Conservation (phyloP, 306 rosid genomes). For the Glycine soja region DNA sequence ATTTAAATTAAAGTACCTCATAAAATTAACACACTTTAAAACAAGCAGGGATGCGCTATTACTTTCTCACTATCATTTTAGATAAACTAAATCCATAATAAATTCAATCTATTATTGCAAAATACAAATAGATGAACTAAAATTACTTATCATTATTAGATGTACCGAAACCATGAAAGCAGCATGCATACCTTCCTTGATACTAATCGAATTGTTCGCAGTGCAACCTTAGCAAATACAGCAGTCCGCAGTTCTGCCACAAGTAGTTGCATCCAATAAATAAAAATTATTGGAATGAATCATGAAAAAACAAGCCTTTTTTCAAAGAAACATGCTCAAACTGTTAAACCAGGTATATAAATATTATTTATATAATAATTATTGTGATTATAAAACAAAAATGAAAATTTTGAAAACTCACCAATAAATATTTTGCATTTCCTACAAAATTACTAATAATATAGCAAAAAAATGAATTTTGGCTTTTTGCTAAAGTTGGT, state of each 20-base stretch:
- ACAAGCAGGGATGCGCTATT: background rate
- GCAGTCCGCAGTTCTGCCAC: slow-evolving; percentile 90
- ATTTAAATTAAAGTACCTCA: background rate
- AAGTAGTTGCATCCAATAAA: slow-evolving; percentile 35
- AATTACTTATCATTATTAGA: slow-evolving; percentile 31
- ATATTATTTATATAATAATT: too few species aligned
- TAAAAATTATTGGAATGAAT: slow-evolving; percentile 25
- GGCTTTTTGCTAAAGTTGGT: too few species aligned
- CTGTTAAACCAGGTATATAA: too few species aligned
- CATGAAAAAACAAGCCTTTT: slow-evolving; percentile 28
- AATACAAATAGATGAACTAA: slow-evolving; percentile 1
- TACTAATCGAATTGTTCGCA: slow-evolving; percentile 90
- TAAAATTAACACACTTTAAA: background rate
- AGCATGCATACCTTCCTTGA: slow-evolving; percentile 83
- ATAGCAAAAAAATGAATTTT: too few species aligned
- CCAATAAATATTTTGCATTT: too few species aligned
- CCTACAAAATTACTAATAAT: too few species aligned
- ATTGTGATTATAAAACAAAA: too few species aligned
- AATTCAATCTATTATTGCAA: slow-evolving; percentile 6
- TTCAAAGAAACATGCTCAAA: slow-evolving; percentile 27
- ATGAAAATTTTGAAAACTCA: too few species aligned
- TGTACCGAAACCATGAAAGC: slow-evolving; percentile 33
- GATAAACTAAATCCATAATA: background rate
- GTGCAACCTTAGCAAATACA: slow-evolving; percentile 92
- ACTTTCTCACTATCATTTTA: background rate